These are phyloP conservation scores for Beauveria pseudobassiana DNA, from an alignment of 2,329 filamentous ascomycete species.

Conservation along the genomic window DNA sequence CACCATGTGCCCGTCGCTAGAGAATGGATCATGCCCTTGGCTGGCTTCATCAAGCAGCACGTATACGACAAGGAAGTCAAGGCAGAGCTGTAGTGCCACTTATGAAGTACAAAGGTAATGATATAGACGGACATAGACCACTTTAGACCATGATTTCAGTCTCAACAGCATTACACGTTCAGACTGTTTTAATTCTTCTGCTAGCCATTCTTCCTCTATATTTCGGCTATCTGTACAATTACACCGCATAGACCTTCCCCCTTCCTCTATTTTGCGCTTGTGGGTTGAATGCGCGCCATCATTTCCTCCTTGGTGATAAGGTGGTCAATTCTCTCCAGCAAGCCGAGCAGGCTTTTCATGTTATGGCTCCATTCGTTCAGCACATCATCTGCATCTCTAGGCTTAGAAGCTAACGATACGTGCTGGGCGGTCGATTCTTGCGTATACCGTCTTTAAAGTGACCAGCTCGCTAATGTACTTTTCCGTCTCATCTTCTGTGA, in stretches of 20 bases:
- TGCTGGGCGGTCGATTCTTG: constrained; percentile 92
- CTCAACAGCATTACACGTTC: not conserved
- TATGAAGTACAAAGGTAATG: not conserved
- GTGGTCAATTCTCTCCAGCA: constrained; percentile 89
- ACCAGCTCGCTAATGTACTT: constrained; percentile 98
- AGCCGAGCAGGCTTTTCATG: constrained; percentile 85
- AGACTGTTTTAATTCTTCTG: not conserved
- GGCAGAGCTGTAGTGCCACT: constrained; percentile 16
- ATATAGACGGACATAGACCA: constrained; percentile 12
- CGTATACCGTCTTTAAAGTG: constrained; percentile 94
- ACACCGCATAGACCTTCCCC: not conserved
- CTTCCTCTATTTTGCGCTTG: constrained; percentile 27
- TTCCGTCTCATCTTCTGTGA: constrained; percentile 93
- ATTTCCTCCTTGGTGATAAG: constrained; percentile 99
- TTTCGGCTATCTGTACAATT: constrained; percentile 10
- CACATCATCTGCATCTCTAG: constrained; percentile 88
- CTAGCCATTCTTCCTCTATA: not conserved
- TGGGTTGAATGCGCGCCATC: constrained; percentile 93
- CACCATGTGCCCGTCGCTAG: constrained; percentile 82
- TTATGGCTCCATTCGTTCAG: constrained; percentile 98
- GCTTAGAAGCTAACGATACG: constrained; percentile 91
- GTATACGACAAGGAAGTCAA: constrained; percentile 21
- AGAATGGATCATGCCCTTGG: constrained; percentile 70
- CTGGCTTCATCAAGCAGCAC: constrained; percentile 56
- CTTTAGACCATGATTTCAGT: not conserved